Evolutionary conservation across 805 yeast genomes (phyloP), one percentile per base, ranked within the genome.

Genomic region (Pichia scutulata): DNA sequence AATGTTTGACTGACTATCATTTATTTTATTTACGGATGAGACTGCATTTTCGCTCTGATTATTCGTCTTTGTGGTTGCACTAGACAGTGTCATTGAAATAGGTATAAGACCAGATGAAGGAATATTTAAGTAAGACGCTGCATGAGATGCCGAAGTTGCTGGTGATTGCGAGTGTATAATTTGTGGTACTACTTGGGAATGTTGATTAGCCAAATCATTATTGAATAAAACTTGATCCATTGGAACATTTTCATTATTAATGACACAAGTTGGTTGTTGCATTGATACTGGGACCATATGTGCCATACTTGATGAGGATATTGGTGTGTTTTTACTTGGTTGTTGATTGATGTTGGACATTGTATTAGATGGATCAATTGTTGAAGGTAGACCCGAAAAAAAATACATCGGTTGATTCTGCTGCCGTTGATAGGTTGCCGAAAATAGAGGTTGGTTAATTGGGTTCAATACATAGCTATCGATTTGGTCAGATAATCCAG

Each of bases 371-470:
- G 52, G 52, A n/a, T 50, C 52, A 14, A 50, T 14, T 3, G 52
- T 47, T 14, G 52, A 46, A 1, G 52, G 52, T 13, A 50, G 22
- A 30, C 48, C 41, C 2, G 52, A 50, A 12, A 50, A 28, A 21
- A 50, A 16, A 26, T 36, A 50, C 33, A 50, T 30, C 2, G 46
- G 50, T n/a, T 46, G 50, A 26, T 37, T 46, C 14, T 39, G 23
- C 4, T 39, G 40, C 2, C 24, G 46, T 18, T 28, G 47, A 9
- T 22, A 39, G 8, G 43, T 18, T 12, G 44, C 43, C 2, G 52
- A 43, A 5, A 46, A 1, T 9, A 47, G 13, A 3, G 47, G 19
- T 5, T 37, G 52, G 18, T 33, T 39, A 13, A 28, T 23, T 10
- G 42, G 2, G 36, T 41, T 41, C 22, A 48, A 30, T n/a, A 43